Conservation (phyloP, 805 yeast genomes). For the Wickerhamomyces bisporus region DNA sequence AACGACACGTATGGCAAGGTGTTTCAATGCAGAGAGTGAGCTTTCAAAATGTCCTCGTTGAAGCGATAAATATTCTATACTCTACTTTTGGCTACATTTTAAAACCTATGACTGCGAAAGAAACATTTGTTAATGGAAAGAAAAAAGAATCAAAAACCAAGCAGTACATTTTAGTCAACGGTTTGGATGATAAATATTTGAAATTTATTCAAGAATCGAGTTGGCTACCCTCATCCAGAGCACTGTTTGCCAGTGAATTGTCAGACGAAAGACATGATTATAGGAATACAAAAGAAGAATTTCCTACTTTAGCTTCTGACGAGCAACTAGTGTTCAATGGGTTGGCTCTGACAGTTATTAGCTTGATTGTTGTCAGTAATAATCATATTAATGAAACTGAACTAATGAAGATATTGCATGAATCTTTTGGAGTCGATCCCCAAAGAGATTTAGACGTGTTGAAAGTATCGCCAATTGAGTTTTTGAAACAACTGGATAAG, state of each 20-base stretch:
- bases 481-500: conserved; percentile 21
- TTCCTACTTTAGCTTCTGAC: conserved; percentile 15
- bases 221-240: conserved; percentile 10
- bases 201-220: conserved; percentile 14
- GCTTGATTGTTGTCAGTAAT: conserved; percentile 19
- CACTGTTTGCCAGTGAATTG: conserved; percentile 20
- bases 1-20: conserved; percentile 11
- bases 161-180: conserved; percentile 16
- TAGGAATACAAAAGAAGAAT: conserved; percentile 13
- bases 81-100: conserved; percentile 7
- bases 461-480: conserved; percentile 14
- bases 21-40: conserved; percentile 3
- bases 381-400: conserved; percentile 35
- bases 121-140: conserved; percentile 9
- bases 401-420: conserved; percentile 33
- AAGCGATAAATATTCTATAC: conserved; percentile 6
- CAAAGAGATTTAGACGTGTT: conserved; percentile 8
- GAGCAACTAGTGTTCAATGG: conserved; percentile 17
- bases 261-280: conserved; percentile 21
- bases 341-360: conserved; percentile 15
- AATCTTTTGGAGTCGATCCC: conserved; percentile 27
- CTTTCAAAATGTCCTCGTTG: conserved; percentile 1
- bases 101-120: conserved; percentile 11
- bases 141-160: conserved; percentile 5
- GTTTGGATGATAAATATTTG: conserved; percentile 8